These are phyloP conservation scores for Mycena albidolilacea DNA, from an alignment of 768 basidiomycete genomes.

Conservation along the genomic window DNA sequence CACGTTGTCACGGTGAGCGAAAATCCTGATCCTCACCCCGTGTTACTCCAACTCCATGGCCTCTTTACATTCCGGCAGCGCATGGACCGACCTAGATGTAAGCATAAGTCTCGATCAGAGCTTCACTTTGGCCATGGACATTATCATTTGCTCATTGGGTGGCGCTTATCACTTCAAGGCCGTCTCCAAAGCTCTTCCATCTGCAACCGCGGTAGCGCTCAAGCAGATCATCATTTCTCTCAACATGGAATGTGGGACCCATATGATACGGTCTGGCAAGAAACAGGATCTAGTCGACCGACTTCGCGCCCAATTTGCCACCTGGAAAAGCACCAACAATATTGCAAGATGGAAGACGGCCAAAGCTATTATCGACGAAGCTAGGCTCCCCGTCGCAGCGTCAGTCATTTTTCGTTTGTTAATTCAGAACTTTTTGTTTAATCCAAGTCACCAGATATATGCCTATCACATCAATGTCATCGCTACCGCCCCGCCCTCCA, in stretches of 20 bases:
- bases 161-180: constrained; percentile 24
- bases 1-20: background rate
- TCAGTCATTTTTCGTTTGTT: background rate
- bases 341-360: constrained; percentile 11
- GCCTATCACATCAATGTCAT: constrained; percentile 16
- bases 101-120: background rate
- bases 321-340: constrained; percentile 24
- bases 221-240: constrained; percentile 29
- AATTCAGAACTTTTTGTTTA: background rate
- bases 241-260: constrained; percentile 20
- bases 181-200: constrained; percentile 25
- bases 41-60: constrained; percentile 10
- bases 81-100: constrained; percentile 15
- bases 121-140: background rate
- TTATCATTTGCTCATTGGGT: background rate
- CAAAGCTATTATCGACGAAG: constrained; percentile 15
- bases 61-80: background rate
- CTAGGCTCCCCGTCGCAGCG: constrained; percentile 11
- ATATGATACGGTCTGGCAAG: constrained; percentile 18
- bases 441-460: background rate
- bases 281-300: constrained; percentile 35
- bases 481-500: background rate
- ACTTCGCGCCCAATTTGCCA: constrained; percentile 19
- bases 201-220: constrained; percentile 22
- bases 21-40: background rate